A percentile compares a stretch with the other conserved stretches of the same genome.
These are phyloP conservation scores for Hanseniaspora vineae DNA, from an alignment of 805 yeast species.

Conservation along the genomic window DNA sequence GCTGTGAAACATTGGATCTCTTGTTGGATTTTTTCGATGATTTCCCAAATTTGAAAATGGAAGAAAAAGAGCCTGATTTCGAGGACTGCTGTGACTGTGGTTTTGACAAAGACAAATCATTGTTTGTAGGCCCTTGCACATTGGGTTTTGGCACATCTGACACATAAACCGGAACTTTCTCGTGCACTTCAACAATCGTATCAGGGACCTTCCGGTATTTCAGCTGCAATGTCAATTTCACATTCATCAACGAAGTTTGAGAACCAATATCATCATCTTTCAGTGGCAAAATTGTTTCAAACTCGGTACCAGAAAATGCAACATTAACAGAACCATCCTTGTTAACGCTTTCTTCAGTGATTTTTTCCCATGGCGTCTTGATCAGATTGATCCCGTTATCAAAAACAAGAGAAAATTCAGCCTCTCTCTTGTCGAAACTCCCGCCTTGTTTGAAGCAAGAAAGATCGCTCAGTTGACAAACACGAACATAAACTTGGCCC, in stretches of 20 bases:
- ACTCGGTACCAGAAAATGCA: conserved; percentile 40
- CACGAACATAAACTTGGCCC: conserved; percentile 43
- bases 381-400: conserved; percentile 79
- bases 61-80: conserved; percentile 3
- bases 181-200: conserved; percentile 46
- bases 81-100: conserved; percentile 31
- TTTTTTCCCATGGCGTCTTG: conserved; percentile 37
- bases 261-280: conserved; percentile 15
- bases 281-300: conserved; percentile 51
- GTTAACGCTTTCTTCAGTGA: conserved; percentile 1
- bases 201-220: conserved; percentile 34
- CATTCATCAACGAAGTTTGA: conserved; percentile 32
- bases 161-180: conserved; percentile 37
- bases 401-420: conserved; percentile 35
- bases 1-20: neutral
- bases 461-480: conserved; percentile 34
- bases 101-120: neutral
- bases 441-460: conserved; percentile 29
- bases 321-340: neutral
- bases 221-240: conserved; percentile 63
- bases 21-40: neutral
- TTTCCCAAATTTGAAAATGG: neutral
- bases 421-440: conserved; percentile 27
- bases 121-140: conserved; percentile 6
- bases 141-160: conserved; percentile 7